These are phyloP conservation scores for Phylloboletellus chloephorus DNA, from an alignment of 1,284 basidiomycete species.

Conservation along the genomic window DNA sequence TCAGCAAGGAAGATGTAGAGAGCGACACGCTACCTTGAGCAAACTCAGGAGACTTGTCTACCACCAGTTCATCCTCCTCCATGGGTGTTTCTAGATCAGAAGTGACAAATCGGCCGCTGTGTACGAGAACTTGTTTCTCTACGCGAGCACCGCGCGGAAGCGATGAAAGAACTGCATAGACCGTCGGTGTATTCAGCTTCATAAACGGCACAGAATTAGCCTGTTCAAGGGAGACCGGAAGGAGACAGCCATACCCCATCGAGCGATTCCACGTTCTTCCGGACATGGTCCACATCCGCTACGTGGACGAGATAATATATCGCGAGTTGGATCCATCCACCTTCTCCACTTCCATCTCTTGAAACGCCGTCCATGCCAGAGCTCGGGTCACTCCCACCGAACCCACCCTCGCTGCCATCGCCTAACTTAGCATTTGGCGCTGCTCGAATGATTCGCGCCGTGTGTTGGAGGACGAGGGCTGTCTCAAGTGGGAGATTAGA, in stretches of 20 bases:
- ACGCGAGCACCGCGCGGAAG: slow-evolving; percentile 74
- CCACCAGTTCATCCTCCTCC: slow-evolving; percentile 33
- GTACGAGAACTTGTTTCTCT: slow-evolving; percentile 67
- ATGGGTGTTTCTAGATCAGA: slow-evolving; percentile 25
- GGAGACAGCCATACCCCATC: slow-evolving; percentile 21
- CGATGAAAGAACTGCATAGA: slow-evolving; percentile 65
- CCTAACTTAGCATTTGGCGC: slow-evolving; percentile 35
- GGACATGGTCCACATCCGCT: slow-evolving; percentile 40
- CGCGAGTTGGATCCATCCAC: slow-evolving; percentile 53
- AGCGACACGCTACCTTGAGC: slow-evolving; percentile 34
- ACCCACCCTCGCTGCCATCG: slow-evolving; percentile 26
- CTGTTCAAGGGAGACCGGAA: not conserved
- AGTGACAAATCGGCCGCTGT: slow-evolving; percentile 53
- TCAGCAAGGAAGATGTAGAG: not conserved
- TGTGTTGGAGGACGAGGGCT: slow-evolving; percentile 79
- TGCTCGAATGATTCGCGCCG: slow-evolving; percentile 52
- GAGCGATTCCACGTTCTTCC: slow-evolving; percentile 35
- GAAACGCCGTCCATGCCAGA: not conserved
- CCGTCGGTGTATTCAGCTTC: slow-evolving; percentile 39
- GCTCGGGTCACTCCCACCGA: slow-evolving; percentile 18
- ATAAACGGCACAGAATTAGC: slow-evolving; percentile 4
- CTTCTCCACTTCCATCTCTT: slow-evolving; percentile 29
- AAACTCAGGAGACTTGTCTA: slow-evolving; percentile 35
- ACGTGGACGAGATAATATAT: slow-evolving; percentile 60
- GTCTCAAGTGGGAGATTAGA: slow-evolving; percentile 57